Evolutionary conservation across 108 stramenopile genomes (phyloP), one percentile per base, ranked within the genome.

Genomic region (Aurantiochytrium sp.): DNA sequence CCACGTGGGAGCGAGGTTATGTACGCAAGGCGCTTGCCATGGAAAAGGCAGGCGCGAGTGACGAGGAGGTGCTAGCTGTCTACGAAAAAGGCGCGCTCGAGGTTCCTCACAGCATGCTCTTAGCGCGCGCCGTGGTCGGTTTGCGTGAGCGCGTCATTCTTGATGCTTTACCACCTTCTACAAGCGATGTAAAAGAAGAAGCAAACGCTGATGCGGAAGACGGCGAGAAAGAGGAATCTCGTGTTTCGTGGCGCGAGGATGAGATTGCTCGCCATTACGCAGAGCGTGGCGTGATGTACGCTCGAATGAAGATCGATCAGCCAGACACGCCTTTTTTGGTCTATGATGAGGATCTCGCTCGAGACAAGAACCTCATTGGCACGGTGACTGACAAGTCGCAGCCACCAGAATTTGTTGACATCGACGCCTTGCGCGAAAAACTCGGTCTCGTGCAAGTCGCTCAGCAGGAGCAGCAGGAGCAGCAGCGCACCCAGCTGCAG

Each of bases 241-340:
- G 76, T 43, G 76, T 83, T 12, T 21, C 76, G 10, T 83, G 76
- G 76, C 14, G 49, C 10, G 76, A 83, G 23, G 76, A 83, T 1
- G 76, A 47, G 76, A 21, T 83, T 53, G 51, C 45, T 12, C 49
- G 45, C 0, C 76, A 83, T 45, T 47, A 53, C 4, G 49, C 49
- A 23, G 76, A 83, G 51, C 76, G 76, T 23, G 76, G 76, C 51
- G 76, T 83, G 19, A 47, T 83, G 76, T 83, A 83, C 51, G 76
- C 49, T 12, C 76, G 76, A 1, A 83, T 83, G 76, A 83, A 83
- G 76, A 83, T 83, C 51, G 76, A 83, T 23, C 76, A 83, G 25
- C 76, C 76, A 6, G 76, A 83, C 28, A 83, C 76, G 5, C 76
- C 76, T 43, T 83, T 83, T 0, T 45, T 83, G 49, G 76, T 83